Conservation (phyloP, 139 green algal species). For the Trebouxia sp. region DNA sequence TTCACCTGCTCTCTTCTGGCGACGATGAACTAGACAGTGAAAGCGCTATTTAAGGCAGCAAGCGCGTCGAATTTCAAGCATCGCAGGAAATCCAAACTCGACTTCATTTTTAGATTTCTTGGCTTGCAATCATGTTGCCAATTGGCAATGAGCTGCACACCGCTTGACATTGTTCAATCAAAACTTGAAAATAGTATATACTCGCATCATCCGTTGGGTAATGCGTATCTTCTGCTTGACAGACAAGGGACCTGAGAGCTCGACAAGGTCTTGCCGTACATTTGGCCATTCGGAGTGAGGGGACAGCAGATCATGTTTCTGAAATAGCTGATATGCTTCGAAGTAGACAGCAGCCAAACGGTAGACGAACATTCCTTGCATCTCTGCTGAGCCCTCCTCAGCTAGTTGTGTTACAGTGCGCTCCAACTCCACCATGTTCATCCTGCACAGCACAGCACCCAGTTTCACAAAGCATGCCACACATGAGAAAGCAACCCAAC, state of each 20-base stretch:
- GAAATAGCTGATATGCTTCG: slow-evolving; percentile 57
- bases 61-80: no score
- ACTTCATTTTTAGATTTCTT: no score
- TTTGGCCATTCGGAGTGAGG: slow-evolving; percentile 61
- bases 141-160: no score
- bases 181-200: slow-evolving; percentile 66
- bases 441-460: slow-evolving; percentile 45
- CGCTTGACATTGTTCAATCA: slow-evolving; percentile 15
- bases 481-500: neutral
- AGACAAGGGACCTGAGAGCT: slow-evolving; percentile 44
- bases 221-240: slow-evolving; percentile 45
- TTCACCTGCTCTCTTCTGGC: no score
- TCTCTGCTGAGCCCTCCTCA: slow-evolving; percentile 34
- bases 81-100: no score
- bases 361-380: slow-evolving; percentile 43
- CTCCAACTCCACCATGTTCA: slow-evolving; percentile 69
- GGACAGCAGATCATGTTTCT: slow-evolving; percentile 41
- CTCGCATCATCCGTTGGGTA: slow-evolving; percentile 60
- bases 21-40: no score
- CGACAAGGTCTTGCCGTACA: slow-evolving; percentile 54
- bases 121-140: no score
- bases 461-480: no score
- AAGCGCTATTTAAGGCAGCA: no score
- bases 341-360: slow-evolving; percentile 35
- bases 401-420: slow-evolving; percentile 45